phyloP scores from a whole-genome alignment of 257 asterid species.

The Petunia secreta region DNA sequence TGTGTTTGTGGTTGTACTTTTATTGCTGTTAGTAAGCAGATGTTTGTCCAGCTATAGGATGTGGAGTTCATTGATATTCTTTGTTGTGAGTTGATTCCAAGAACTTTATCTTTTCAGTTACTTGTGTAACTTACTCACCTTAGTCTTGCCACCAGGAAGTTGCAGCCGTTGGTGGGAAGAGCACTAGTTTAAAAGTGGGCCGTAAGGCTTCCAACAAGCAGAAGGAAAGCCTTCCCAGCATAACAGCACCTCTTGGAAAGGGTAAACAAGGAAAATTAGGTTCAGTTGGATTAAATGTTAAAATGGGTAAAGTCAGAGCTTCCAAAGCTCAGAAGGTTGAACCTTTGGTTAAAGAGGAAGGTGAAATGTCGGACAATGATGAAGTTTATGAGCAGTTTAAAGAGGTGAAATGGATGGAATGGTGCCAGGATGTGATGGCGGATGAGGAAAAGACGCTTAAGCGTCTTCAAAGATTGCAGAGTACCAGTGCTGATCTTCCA shows the following conservation, averaged over 20 bases:
- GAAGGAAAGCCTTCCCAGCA: slow-evolving; percentile 51
- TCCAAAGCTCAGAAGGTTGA: slow-evolving; percentile 71
- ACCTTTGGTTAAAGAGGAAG: slow-evolving; percentile 94
- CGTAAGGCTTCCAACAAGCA: slow-evolving; percentile 76
- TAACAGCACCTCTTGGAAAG: slow-evolving; percentile 46
- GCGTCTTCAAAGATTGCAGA: slow-evolving; percentile 89
- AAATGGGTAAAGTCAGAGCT: slow-evolving; percentile 53
- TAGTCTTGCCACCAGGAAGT: slow-evolving; percentile 66
- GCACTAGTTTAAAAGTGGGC: slow-evolving; percentile 53
- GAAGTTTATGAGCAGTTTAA: slow-evolving; percentile 96
- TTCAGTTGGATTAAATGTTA: slow-evolving; percentile 50
- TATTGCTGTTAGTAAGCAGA: background rate
- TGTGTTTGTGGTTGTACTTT: slow-evolving; percentile 10
- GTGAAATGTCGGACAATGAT: slow-evolving; percentile 96
- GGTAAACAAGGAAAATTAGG: slow-evolving; percentile 62
- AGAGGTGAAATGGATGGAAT: slow-evolving; percentile 98
- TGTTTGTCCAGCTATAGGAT: slow-evolving; percentile 6
- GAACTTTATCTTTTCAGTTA: slow-evolving; percentile 9
- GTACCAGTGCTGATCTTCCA: slow-evolving; percentile 86
- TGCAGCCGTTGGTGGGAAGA: slow-evolving; percentile 79
- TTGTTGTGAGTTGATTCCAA: slow-evolving; percentile 8
- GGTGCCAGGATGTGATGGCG: slow-evolving; percentile 97
- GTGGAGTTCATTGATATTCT: slow-evolving; percentile 1
- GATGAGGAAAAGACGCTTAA: slow-evolving; percentile 80
- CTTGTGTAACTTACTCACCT: slow-evolving; percentile 6